Evolutionary conservation across 176 grass and related monocot species (phyloP).

Genomic region (Olyra latifolia): DNA sequence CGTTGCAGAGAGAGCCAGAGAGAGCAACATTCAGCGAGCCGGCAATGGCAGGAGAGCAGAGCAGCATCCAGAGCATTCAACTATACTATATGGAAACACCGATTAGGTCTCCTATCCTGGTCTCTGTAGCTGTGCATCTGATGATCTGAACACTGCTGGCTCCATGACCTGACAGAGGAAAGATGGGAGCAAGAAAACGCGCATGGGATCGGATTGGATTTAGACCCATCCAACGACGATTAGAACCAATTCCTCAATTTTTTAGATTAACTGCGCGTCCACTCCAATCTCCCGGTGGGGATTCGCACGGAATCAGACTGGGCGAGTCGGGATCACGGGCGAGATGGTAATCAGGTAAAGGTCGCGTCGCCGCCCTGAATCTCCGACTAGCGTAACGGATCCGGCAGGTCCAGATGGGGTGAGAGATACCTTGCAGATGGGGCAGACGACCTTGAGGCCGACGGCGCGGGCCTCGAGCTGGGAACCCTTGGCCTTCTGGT

Average conservation of each 20-base stretch:
- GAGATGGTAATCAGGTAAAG: background rate
- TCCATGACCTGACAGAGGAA: background rate
- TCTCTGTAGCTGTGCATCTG: background rate
- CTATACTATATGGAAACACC: background rate
- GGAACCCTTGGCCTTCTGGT: constrained; percentile 88
- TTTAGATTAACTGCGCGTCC: background rate
- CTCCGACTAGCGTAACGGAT: background rate
- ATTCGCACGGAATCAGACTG: background rate
- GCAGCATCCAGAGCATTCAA: too few species aligned
- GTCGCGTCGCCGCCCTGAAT: background rate
- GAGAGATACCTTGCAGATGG: constrained; percentile 83
- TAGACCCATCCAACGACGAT: background rate
- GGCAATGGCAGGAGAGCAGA: background rate
- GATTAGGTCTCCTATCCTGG: background rate
- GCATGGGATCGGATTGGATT: background rate
- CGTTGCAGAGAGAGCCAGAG: too few species aligned
- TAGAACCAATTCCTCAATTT: background rate
- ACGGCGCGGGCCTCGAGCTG: constrained; percentile 88
- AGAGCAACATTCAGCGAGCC: background rate
- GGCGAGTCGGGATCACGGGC: background rate
- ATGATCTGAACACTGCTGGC: background rate
- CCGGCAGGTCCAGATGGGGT: background rate
- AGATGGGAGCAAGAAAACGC: background rate
- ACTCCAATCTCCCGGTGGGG: background rate
- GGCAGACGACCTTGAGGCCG: constrained; percentile 90